Conservation (phyloP, 2,329 filamentous ascomycete species). For the Pseudocercospora fijiensis region DNA sequence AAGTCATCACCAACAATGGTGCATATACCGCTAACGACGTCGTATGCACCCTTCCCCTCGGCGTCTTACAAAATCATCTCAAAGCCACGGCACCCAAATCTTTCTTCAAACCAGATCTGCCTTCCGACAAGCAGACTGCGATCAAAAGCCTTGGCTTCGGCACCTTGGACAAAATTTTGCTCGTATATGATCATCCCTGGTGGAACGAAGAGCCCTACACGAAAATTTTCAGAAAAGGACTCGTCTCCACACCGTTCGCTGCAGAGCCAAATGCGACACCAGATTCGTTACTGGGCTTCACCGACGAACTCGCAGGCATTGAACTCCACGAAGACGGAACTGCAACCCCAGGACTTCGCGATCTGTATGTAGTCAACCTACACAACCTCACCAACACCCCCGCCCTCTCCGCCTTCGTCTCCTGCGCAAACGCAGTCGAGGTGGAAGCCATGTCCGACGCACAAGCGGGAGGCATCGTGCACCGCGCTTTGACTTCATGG, state of each 20-base stretch:
- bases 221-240: conserved; percentile 20
- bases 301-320: conserved; percentile 26
- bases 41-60: conserved; percentile 29
- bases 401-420: conserved; percentile 27
- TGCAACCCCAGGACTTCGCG: conserved; percentile 16
- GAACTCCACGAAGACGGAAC: conserved; percentile 23
- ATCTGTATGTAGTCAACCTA: conserved; percentile 27
- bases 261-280: conserved; percentile 6
- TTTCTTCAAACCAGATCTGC: conserved; percentile 25
- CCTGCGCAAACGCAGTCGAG: conserved; percentile 27
- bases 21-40: conserved; percentile 24
- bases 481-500: conserved; percentile 26
- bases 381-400: conserved; percentile 27
- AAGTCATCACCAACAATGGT: conserved; percentile 17
- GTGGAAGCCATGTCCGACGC: conserved; percentile 26
- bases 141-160: conserved; percentile 28
- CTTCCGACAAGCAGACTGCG: conserved; percentile 20
- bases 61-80: conserved; percentile 25
- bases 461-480: conserved; percentile 24
- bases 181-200: conserved; percentile 28
- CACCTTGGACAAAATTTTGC: conserved; percentile 31
- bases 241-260: conserved; percentile 13
- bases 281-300: conserved; percentile 28
- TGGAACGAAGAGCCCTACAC: conserved; percentile 28
- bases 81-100: not conserved